Evolutionary conservation across 371 early-diverging fungal genomes (phyloP).

Genomic region (Mucor plumbeus): DNA sequence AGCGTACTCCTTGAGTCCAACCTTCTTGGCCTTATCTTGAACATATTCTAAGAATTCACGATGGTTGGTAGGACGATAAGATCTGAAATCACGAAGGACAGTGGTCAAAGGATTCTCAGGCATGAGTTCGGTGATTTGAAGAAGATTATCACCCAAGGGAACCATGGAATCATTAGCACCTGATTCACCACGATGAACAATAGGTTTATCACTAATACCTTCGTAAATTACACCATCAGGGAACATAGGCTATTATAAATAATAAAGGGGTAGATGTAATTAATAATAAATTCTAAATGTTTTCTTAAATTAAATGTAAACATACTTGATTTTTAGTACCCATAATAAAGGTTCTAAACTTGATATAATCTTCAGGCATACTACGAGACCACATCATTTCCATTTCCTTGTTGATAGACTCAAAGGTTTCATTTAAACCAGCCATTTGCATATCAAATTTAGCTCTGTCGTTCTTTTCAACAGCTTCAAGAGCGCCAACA

Average conservation of each 20-base stretch:
- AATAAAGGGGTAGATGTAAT: neutral
- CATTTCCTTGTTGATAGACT: conserved; percentile 74
- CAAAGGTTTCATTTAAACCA: conserved; percentile 64
- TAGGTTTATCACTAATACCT: conserved; percentile 67
- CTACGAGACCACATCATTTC: conserved; percentile 82
- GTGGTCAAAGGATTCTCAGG: conserved; percentile 84
- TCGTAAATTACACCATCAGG: conserved; percentile 87
- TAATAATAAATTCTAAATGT: too few species aligned
- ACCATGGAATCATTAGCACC: conserved; percentile 91
- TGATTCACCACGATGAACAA: conserved; percentile 80
- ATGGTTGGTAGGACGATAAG: conserved; percentile 82
- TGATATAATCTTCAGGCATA: conserved; percentile 74
- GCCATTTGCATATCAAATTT: conserved; percentile 65
- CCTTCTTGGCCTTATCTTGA: conserved; percentile 53
- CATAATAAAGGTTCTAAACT: conserved; percentile 90
- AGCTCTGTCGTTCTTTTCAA: conserved; percentile 54
- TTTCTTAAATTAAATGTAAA: neutral
- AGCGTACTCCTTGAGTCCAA: conserved; percentile 54
- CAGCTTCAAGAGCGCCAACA: conserved; percentile 63
- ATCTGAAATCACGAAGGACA: conserved; percentile 76
- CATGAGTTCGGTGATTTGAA: conserved; percentile 80
- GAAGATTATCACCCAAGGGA: conserved; percentile 82
- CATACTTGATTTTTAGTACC: conserved; percentile 78
- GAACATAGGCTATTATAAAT: conserved; percentile 71
- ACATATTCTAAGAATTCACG: conserved; percentile 74